Evolutionary conservation across 106 monocot species (phyloP), one percentile per base, ranked within the genome.

Genomic region (Amphibolis antarctica): DNA sequence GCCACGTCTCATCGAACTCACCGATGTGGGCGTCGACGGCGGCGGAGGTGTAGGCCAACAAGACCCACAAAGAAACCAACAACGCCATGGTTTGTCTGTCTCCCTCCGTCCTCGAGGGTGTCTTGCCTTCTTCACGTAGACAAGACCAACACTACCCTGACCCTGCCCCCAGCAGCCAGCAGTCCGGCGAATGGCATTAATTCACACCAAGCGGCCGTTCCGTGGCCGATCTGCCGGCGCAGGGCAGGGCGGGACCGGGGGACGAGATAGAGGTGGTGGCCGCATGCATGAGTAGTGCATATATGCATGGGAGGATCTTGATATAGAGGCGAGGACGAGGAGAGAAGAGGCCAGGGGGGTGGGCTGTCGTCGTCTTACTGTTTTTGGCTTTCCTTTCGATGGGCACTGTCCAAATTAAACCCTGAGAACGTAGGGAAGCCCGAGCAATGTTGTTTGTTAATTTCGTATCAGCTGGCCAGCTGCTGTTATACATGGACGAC

Each of bases 1-100:
- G 54, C 85, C 85, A 85, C 59, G 78, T 69, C 14, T 81, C 78
- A 43, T 85, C 79, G 43, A 78, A 68, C 18, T 75, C 75, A 0
- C 42, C 54, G 47, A 71, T 66, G 59, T 65, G 14, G 53, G 77
- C 70, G 22, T 13, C 36, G 36, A 7, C 54, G 54, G 12, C 0
- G 54, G 24, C 4, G 23, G 19, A 20, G 23, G 19, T 9, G 17
- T 20, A 54, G 17, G 24, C 54, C 54, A 54, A 6, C 21, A 54
- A 54, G 10, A 54, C 3, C 19, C 14, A 3, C 3, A 54, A 17
- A 24, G 4, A 54, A 24, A 54, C 1, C 22, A 54, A 24, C 10
- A 3, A 22, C 0, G 54, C 1, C 19, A 36, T 36, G 36, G 36
- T 7, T 7, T n/a, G n/a, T 36, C 7, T 2, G 36, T 36, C 7